Evolutionary conservation across 2,329 filamentous ascomycete genomes (phyloP), one percentile per base, ranked within the genome.

Genomic region (Septoria linicola): DNA sequence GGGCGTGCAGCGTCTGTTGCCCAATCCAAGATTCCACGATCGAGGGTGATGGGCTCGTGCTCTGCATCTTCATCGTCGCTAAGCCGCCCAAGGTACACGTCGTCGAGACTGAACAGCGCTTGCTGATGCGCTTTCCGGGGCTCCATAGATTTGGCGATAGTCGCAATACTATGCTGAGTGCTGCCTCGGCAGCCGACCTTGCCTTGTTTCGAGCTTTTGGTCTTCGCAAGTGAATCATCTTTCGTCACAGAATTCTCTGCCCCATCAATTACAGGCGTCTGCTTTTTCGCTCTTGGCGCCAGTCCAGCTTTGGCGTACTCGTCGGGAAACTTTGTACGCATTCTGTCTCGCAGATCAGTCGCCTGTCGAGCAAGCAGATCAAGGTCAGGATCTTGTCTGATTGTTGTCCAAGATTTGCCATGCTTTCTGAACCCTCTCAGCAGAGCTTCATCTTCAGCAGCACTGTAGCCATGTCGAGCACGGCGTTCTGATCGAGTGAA

Each of bases 291-390:
- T 43, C 70, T 69, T 23, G 70, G 59, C 42, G 71, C 73, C 41
- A 71, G 69, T 4, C 76, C 76, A n/a, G 72, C 71, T 45, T 72
- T 68, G 10, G 72, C 73, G 61, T 83, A 85, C 14, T 76, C 71
- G 23, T 81, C 73, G 0, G 81, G 80, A 58, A 78, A 84, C 25
- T 76, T 75, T 6, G 79, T 82, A 13, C 82, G 73, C 57, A 85
- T 82, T 3, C 81, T 77, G 63, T 85, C 82, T 25, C 82, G 73
- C 11, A 85, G 63, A 60, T 85, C 82, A 1, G 80, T 82, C 13
- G 79, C 72, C 37, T 76, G 75, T 35, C 81, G 74, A 57, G 76
- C 71, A 8, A 66, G 62, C 37, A 84, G 73, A 10, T 75, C 73
- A 2, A 84, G 66, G 4, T 74, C 70, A 11, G 69, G 67, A 53